These are phyloP conservation scores for Moringa oleifera DNA, from an alignment of 345 rosid species.

Conservation along the genomic window DNA sequence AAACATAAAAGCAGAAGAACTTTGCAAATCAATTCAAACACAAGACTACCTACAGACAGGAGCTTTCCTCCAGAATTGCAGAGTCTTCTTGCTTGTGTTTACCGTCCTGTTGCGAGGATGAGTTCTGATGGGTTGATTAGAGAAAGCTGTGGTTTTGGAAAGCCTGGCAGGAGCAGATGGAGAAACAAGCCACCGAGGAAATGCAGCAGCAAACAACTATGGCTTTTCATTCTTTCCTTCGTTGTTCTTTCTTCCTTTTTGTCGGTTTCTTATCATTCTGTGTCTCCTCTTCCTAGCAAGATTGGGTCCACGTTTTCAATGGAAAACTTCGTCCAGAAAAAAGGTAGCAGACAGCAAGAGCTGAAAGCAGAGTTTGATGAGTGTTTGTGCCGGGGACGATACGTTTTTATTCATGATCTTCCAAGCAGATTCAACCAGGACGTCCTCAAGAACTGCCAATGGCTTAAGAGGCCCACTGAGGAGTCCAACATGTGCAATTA, in stretches of 20 bases:
- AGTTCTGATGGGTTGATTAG: background rate
- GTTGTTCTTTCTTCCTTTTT: background rate
- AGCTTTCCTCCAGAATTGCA: too few relatives aligned
- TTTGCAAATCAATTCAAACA: too few relatives aligned
- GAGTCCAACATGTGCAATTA: conserved; percentile 29
- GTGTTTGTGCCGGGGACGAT: conserved; percentile 34
- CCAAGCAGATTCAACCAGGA: conserved; percentile 32
- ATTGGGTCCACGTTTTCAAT: background rate
- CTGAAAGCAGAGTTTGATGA: background rate
- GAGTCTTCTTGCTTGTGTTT: too few relatives aligned
- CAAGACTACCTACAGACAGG: too few relatives aligned
- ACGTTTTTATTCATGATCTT: conserved; percentile 33
- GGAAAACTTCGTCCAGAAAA: background rate
- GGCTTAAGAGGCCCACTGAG: conserved; percentile 23
- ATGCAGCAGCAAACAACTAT: background rate
- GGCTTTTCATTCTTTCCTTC: conserved; percentile 13
- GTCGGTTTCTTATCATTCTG: background rate
- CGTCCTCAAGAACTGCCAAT: conserved; percentile 25
- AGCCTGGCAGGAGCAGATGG: conserved; percentile 9
- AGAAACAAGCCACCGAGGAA: background rate
- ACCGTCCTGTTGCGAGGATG: too few relatives aligned
- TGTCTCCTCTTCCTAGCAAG: background rate
- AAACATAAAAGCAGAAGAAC: too few relatives aligned
- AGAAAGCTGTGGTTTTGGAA: background rate
- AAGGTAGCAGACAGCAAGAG: background rate